These are phyloP conservation scores for Globisporangium recalcitrans DNA, from an alignment of 352 stramenopile species.

Conservation along the genomic window DNA sequence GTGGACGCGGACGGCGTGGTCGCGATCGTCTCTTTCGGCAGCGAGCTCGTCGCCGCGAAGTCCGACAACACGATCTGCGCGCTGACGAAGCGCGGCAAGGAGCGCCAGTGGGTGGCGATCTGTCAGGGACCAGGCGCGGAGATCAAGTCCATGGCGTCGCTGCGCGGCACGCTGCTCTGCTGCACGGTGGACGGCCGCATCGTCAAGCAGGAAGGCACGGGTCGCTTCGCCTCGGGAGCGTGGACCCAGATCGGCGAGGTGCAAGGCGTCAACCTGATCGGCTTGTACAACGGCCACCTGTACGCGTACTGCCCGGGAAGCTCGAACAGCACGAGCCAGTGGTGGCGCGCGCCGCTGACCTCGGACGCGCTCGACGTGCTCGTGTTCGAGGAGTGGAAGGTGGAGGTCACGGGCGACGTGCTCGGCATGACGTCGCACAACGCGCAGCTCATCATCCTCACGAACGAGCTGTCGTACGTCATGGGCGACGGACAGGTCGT, in stretches of 20 bases:
- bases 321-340: constrained; percentile 16
- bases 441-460: constrained; percentile 63
- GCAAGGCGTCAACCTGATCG: constrained; percentile 38
- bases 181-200: constrained; percentile 56
- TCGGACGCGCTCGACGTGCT: constrained; percentile 44
- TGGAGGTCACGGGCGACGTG: constrained; percentile 20
- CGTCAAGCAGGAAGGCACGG: constrained; percentile 60
- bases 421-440: constrained; percentile 76
- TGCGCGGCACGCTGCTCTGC: constrained; percentile 58
- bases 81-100: constrained; percentile 35
- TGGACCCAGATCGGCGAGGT: constrained; percentile 57
- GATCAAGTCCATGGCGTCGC: constrained; percentile 59
- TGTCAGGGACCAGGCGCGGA: constrained; percentile 35
- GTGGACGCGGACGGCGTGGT: constrained; percentile 37
- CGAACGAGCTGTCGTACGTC: constrained; percentile 37
- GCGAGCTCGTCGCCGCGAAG: constrained; percentile 58
- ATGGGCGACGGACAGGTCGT: constrained; percentile 30
- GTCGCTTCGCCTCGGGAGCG: constrained; percentile 49
- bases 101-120: constrained; percentile 43
- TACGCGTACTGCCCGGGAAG: constrained; percentile 38
- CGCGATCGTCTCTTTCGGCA: constrained; percentile 73
- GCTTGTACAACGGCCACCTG: constrained; percentile 67
- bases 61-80: constrained; percentile 47
- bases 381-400: constrained; percentile 34
- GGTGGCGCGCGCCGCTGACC: constrained; percentile 49